Conservation (phyloP, 176 grass and related monocot genomes). For the Poa pratensis region DNA sequence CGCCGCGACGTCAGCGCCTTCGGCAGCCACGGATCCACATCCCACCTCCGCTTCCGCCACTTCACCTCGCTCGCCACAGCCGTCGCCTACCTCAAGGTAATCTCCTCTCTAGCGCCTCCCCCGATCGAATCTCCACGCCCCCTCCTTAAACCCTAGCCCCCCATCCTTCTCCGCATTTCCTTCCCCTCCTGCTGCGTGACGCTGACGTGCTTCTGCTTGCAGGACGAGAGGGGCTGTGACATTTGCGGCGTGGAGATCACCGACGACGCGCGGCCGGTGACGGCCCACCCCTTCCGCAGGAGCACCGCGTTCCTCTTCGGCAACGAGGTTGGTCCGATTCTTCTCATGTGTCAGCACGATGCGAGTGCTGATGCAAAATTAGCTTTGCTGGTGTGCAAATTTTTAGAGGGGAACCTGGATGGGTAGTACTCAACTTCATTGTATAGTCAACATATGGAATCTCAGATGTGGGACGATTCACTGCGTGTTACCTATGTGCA, state of each 20-base stretch:
- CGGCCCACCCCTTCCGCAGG: constrained; percentile 63
- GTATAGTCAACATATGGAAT: background rate
- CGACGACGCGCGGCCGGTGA: constrained; percentile 65
- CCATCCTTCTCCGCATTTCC: background rate
- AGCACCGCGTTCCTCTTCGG: constrained; percentile 91
- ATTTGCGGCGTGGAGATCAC: constrained; percentile 94
- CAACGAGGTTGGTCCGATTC: constrained; percentile 66
- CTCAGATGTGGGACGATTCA: background rate
- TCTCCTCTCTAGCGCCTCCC: background rate
- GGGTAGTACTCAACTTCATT: background rate
- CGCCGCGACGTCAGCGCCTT: constrained; percentile 89
- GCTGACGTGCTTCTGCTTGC: background rate
- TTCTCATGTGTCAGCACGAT: background rate
- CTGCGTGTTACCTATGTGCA: background rate
- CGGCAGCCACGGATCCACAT: constrained; percentile 83
- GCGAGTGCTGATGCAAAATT: background rate
- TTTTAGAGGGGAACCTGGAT: background rate
- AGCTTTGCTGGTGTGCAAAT: background rate
- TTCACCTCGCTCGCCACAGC: constrained; percentile 66
- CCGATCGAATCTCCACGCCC: background rate
- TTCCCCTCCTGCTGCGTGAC: background rate
- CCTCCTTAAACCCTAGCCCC: constrained; percentile 29
- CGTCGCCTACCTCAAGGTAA: constrained; percentile 71
- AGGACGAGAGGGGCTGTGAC: constrained; percentile 73
- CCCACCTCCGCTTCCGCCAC: constrained; percentile 83